Evolutionary conservation across 2,329 filamentous ascomycete genomes (phyloP).

Genomic region (Apiospora rasikravindrae): DNA sequence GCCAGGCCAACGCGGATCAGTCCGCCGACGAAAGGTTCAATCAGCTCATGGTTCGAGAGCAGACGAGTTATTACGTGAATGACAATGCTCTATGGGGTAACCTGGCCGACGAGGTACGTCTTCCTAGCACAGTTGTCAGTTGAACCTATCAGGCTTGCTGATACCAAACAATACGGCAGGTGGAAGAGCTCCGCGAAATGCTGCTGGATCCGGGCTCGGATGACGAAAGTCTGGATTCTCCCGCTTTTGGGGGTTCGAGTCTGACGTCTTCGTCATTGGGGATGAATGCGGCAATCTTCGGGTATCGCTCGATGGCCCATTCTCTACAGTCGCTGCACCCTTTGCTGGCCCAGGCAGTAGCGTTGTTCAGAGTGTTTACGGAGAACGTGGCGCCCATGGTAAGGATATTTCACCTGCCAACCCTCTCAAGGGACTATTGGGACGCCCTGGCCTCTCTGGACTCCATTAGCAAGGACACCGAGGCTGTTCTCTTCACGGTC

Average conservation of each 20-base stretch:
- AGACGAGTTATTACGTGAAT: conserved; percentile 8
- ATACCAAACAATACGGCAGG: not conserved
- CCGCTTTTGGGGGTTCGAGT: not conserved
- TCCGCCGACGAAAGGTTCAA: not conserved
- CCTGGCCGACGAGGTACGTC: conserved; percentile 12
- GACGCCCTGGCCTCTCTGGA: conserved; percentile 23
- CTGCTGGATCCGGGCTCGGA: conserved; percentile 23
- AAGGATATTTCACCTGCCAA: conserved; percentile 39
- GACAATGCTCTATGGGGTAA: conserved; percentile 14
- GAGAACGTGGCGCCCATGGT: conserved; percentile 36
- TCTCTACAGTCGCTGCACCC: conserved; percentile 34
- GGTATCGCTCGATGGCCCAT: conserved; percentile 32
- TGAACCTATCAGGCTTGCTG: not conserved
- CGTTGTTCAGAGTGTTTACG: conserved; percentile 31
- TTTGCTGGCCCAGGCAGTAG: conserved; percentile 30
- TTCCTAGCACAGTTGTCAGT: not conserved
- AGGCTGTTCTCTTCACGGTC: conserved; percentile 22
- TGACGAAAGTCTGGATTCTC: conserved; percentile 17
- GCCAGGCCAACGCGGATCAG: not conserved
- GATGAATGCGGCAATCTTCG: conserved; percentile 33
- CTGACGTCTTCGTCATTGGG: conserved; percentile 6
- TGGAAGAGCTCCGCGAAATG: conserved; percentile 27
- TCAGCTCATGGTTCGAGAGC: conserved; percentile 12
- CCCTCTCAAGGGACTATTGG: conserved; percentile 26
- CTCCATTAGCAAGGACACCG: conserved; percentile 28